A percentile compares a stretch with the other conserved stretches of the same genome.
Conservation (phyloP, 2,329 filamentous ascomycete genomes). For the Beauveria medogensis region DNA sequence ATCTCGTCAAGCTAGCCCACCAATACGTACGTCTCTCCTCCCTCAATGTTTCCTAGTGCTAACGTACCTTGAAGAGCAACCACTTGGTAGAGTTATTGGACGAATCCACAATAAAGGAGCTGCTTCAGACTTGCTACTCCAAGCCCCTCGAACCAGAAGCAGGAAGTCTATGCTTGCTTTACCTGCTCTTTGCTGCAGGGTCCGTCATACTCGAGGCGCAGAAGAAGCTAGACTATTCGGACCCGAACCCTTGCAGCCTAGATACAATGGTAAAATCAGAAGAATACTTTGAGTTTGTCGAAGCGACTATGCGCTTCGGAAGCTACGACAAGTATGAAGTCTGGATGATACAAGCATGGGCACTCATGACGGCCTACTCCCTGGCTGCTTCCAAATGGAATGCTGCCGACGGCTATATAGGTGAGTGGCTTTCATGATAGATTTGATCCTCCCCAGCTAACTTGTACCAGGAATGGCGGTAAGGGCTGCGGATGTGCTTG, state of each 20-base stretch:
- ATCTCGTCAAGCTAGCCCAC: conserved; percentile 19
- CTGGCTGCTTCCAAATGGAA: conserved; percentile 54
- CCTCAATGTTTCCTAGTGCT: neutral
- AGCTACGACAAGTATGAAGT: conserved; percentile 55
- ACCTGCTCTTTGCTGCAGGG: conserved; percentile 56
- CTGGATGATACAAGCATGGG: conserved; percentile 56
- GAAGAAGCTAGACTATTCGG: neutral
- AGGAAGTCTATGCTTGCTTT: conserved; percentile 50
- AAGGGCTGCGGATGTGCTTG: conserved; percentile 46
- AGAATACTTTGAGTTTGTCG: conserved; percentile 53
- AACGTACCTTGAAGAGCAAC: conserved; percentile 37
- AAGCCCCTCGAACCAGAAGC: conserved; percentile 42
- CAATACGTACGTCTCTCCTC: neutral
- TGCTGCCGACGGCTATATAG: conserved; percentile 53
- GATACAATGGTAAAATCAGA: conserved; percentile 48
- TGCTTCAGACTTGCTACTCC: conserved; percentile 44
- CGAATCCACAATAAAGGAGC: conserved; percentile 37
- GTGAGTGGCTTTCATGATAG: conserved; percentile 26
- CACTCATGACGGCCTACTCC: conserved; percentile 58
- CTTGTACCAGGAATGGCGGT: conserved; percentile 48
- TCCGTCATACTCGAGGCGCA: neutral
- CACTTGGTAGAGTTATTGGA: conserved; percentile 55
- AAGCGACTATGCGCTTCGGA: conserved; percentile 36
- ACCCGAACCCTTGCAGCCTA: neutral
- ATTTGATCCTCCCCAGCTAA: conserved; percentile 9